phyloP scores from a whole-genome alignment of 2,329 filamentous ascomycete genomes.

The Nigrospora osmanthi region DNA sequence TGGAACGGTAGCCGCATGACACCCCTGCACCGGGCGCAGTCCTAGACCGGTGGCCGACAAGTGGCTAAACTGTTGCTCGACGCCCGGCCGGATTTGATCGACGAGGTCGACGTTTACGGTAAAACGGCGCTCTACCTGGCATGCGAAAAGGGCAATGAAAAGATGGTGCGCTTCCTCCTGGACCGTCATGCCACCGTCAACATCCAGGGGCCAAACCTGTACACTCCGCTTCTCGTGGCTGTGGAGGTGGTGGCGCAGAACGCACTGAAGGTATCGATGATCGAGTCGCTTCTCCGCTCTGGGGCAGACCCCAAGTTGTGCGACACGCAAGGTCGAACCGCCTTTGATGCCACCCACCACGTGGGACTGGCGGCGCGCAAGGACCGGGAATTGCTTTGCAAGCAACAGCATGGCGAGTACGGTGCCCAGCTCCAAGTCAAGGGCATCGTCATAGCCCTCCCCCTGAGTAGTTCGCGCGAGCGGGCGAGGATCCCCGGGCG shows the following conservation, averaged over 20 bases:
- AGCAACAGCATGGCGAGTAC: not conserved
- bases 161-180: slow-evolving; percentile 17
- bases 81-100: too few relatives aligned
- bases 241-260: slow-evolving; percentile 15
- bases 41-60: too few relatives aligned
- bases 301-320: slow-evolving; percentile 12
- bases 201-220: slow-evolving; percentile 10
- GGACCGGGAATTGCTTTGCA: slow-evolving; percentile 11
- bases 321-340: slow-evolving; percentile 10
- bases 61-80: too few relatives aligned
- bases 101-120: too few relatives aligned
- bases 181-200: slow-evolving; percentile 13
- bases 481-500: too few relatives aligned
- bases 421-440: not conserved
- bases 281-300: slow-evolving; percentile 11
- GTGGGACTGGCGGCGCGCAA: slow-evolving; percentile 10
- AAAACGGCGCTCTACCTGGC: too few relatives aligned
- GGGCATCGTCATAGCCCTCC: too few relatives aligned
- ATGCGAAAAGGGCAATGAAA: too few relatives aligned
- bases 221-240: slow-evolving; percentile 16
- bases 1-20: too few relatives aligned
- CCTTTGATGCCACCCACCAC: slow-evolving; percentile 11
- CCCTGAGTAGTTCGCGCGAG: too few relatives aligned
- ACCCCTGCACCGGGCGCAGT: too few relatives aligned
- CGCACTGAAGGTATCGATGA: slow-evolving; percentile 12